phyloP scores from a whole-genome alignment of 2,329 filamentous ascomycete species.

The Penicillium glabrum region DNA sequence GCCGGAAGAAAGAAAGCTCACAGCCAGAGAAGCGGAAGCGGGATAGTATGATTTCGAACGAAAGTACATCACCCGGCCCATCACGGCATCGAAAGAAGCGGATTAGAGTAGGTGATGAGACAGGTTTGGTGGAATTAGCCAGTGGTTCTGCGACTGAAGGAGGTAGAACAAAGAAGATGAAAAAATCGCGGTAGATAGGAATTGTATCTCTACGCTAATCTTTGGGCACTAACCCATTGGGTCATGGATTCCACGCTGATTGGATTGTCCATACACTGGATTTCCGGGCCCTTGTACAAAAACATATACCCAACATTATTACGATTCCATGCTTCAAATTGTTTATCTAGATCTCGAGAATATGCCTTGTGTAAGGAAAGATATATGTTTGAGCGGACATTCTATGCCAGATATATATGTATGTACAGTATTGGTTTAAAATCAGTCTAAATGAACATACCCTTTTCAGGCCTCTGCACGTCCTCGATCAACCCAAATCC shows the following conservation, averaged over 20 bases:
- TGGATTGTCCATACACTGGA: not conserved
- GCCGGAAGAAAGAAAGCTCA: slow-evolving; percentile 27
- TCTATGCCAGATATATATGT: too few species aligned
- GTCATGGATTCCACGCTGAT: not conserved
- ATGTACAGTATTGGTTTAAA: too few species aligned
- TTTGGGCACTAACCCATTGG: not conserved
- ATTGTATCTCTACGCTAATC: not conserved
- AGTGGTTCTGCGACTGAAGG: not conserved
- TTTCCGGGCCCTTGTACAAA: not conserved
- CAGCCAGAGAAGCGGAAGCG: slow-evolving; percentile 42
- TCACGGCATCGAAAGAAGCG: slow-evolving; percentile 25
- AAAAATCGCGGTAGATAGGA: not conserved
- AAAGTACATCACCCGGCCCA: slow-evolving; percentile 17
- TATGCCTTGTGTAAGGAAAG: too few species aligned
- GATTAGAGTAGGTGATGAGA: slow-evolving; percentile 4
- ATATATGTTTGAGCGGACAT: too few species aligned
- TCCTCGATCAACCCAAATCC: too few species aligned
- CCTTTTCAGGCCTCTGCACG: too few species aligned
- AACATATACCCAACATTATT: not conserved
- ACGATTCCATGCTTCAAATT: not conserved
- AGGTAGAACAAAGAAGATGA: not conserved
- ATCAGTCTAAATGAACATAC: too few species aligned
- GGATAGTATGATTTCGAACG: slow-evolving; percentile 35
- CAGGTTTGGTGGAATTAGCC: not conserved
- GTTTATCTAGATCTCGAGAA: too few species aligned